phyloP scores from a whole-genome alignment of 768 basidiomycete genomes.

The Asterophora lycoperdoides region DNA sequence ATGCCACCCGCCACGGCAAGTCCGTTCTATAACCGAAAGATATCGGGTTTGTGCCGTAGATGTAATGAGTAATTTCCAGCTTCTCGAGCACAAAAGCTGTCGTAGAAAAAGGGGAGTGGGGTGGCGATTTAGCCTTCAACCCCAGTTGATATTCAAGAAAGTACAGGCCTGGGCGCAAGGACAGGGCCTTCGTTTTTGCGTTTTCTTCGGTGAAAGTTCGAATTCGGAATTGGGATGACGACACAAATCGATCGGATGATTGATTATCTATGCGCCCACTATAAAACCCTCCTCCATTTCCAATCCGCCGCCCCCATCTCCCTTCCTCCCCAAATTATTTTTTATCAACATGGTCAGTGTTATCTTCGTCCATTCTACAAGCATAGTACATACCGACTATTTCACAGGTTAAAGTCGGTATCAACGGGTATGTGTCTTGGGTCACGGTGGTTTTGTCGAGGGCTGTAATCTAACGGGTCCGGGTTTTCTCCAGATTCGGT shows the following conservation, averaged over 20 bases:
- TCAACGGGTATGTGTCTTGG: conserved; percentile 77
- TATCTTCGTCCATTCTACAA: neutral
- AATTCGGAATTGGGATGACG: conserved; percentile 11
- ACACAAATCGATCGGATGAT: conserved; percentile 23
- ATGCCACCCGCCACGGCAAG: neutral
- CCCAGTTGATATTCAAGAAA: neutral
- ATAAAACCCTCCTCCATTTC: conserved; percentile 15
- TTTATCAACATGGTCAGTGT: conserved; percentile 21
- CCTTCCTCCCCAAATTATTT: conserved; percentile 13
- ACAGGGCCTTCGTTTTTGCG: too few relatives aligned
- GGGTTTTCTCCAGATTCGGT: conserved; percentile 60
- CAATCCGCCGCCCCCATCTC: conserved; percentile 11
- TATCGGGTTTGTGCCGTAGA: neutral
- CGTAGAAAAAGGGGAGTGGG: too few relatives aligned
- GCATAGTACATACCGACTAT: neutral
- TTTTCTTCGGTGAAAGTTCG: neutral
- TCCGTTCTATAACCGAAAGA: conserved; percentile 13
- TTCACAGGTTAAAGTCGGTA: conserved; percentile 79
- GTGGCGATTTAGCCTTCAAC: too few relatives aligned
- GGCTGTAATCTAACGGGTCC: conserved; percentile 8
- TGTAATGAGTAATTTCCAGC: too few relatives aligned
- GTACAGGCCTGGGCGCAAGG: neutral
- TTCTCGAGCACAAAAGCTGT: too few relatives aligned
- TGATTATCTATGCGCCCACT: conserved; percentile 21
- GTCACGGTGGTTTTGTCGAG: neutral